Evolutionary conservation across 148 eudicot species (phyloP).

Genomic region (Spergularia marina): DNA sequence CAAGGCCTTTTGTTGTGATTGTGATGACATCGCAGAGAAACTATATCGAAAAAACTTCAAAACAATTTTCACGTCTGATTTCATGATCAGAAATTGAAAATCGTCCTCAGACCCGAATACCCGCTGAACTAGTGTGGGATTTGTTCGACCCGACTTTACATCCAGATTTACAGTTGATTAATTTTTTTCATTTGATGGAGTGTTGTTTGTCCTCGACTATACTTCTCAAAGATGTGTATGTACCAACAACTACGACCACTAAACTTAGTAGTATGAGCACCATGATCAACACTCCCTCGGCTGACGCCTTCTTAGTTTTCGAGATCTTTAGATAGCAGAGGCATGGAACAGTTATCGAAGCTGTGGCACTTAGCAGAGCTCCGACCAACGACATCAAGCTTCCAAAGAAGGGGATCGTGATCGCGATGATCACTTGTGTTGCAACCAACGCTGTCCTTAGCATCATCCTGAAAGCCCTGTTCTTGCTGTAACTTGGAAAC

Average conservation of each 20-base stretch:
- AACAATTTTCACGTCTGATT: too few relatives aligned
- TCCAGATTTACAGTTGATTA: too few relatives aligned
- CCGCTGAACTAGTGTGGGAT: too few relatives aligned
- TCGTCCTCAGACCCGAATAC: too few relatives aligned
- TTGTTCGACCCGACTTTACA: too few relatives aligned
- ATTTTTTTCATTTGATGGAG: neutral
- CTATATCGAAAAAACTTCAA: too few relatives aligned
- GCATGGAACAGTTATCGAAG: constrained; percentile 61
- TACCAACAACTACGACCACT: constrained; percentile 41
- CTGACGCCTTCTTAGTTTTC: constrained; percentile 22
- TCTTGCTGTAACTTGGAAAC: constrained; percentile 25
- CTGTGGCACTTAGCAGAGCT: constrained; percentile 46
- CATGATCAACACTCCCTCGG: constrained; percentile 36
- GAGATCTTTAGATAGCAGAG: constrained; percentile 57
- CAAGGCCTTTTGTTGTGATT: too few relatives aligned
- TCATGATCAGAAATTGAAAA: too few relatives aligned
- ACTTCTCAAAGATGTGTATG: constrained; percentile 42
- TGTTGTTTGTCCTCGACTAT: constrained; percentile 29
- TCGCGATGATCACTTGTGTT: constrained; percentile 54
- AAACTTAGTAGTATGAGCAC: constrained; percentile 36
- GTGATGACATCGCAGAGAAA: too few relatives aligned
- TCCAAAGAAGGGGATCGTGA: constrained; percentile 62
- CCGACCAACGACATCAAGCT: constrained; percentile 65
- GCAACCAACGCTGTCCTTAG: constrained; percentile 48
- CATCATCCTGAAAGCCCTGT: constrained; percentile 28